Evolutionary conservation across 305 asterid genomes (phyloP).

Genomic region (Fraxinus albicans): DNA sequence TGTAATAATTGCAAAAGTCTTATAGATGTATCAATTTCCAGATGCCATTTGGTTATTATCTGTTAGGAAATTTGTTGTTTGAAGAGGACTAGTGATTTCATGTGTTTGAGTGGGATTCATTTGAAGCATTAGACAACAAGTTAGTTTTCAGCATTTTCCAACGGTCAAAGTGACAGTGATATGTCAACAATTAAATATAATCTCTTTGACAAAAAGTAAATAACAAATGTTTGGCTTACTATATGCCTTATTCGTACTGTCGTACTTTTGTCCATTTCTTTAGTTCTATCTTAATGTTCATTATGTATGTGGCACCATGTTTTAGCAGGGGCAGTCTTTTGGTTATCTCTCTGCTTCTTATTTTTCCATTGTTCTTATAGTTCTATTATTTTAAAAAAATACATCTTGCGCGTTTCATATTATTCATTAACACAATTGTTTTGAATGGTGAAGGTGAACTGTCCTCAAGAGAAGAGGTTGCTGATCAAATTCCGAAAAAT

Average conservation of each 20-base stretch:
- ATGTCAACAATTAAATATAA: neutral
- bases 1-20: constrained; percentile 6
- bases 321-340: neutral
- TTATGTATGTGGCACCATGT: neutral
- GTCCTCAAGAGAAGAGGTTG: constrained; percentile 18
- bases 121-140: neutral
- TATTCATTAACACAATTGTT: constrained; percentile 17
- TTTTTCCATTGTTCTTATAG: neutral
- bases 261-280: neutral
- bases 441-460: neutral
- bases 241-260: neutral
- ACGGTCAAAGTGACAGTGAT: neutral
- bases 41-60: neutral
- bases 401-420: neutral
- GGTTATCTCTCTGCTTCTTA: neutral
- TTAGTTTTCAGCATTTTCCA: neutral
- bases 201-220: neutral
- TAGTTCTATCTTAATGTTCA: neutral
- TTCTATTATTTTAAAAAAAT: constrained; percentile 6
- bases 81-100: neutral
- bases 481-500: constrained; percentile 36
- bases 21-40: neutral
- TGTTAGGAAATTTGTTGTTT: neutral
- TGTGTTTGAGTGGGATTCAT: neutral
- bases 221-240: neutral